Conservation (phyloP, 768 basidiomycete genomes). For the Heimioporus sp. region DNA sequence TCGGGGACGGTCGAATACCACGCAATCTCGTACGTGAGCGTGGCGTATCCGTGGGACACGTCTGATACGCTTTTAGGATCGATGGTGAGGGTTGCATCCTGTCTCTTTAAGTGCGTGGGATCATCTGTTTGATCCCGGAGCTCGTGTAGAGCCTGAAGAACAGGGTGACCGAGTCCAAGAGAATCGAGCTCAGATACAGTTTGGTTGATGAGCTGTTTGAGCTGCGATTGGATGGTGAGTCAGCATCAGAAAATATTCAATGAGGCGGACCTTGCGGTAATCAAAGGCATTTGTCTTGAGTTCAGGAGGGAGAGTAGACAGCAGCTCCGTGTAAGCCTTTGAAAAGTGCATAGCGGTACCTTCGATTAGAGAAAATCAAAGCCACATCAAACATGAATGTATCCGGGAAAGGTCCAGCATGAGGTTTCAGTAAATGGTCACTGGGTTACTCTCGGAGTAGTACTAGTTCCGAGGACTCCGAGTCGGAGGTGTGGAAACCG, state of each 20-base stretch:
- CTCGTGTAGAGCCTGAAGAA: conserved; percentile 45
- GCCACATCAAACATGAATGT: too few relatives aligned
- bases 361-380: too few relatives aligned
- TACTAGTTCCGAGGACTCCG: too few relatives aligned
- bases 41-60: conserved; percentile 17
- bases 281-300: conserved; percentile 77
- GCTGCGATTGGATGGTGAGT: conserved; percentile 41
- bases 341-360: conserved; percentile 61
- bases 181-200: conserved; percentile 75
- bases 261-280: conserved; percentile 63
- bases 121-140: conserved; percentile 9
- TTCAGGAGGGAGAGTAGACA: conserved; percentile 70
- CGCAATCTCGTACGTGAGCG: conserved; percentile 56
- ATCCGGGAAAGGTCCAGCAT: too few relatives aligned
- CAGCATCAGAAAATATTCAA: too few relatives aligned
- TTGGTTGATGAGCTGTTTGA: conserved; percentile 88
- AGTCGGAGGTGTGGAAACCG: too few relatives aligned
- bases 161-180: conserved; percentile 56
- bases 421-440: too few relatives aligned
- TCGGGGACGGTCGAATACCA: conserved; percentile 47
- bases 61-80: background rate
- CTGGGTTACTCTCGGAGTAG: too few relatives aligned
- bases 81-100: background rate
- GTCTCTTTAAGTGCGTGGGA: background rate
- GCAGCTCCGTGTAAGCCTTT: conserved; percentile 62